phyloP scores from a whole-genome alignment of 129 eudicot genomes.

The Pulicaria dysenterica region DNA sequence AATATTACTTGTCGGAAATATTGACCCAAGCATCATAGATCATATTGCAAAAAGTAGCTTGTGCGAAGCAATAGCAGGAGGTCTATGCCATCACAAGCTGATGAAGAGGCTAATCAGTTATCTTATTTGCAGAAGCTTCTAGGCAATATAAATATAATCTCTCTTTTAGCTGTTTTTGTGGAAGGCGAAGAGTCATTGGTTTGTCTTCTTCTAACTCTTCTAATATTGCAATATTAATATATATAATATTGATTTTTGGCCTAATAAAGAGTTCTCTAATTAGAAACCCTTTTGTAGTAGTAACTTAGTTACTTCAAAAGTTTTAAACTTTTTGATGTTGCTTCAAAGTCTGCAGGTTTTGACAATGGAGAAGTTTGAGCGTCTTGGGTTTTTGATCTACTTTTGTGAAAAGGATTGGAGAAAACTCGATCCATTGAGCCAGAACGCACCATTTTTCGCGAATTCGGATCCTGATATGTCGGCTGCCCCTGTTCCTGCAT shows the following conservation, averaged over 20 bases:
- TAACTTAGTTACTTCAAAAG: conserved; percentile 9
- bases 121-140: conserved; percentile 88
- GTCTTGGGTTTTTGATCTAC: conserved; percentile 71
- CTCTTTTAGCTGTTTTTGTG: conserved; percentile 71
- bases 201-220: conserved; percentile 39
- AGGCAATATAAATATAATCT: conserved; percentile 73
- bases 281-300: not conserved
- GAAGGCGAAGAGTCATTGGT: conserved; percentile 89
- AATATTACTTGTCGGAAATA: not conserved
- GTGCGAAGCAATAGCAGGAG: conserved; percentile 93
- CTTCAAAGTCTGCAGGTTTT: conserved; percentile 64
- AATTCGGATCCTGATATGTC: conserved; percentile 99
- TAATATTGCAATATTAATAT: not conserved
- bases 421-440: conserved; percentile 73
- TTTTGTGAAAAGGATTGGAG: conserved; percentile 88
- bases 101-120: conserved; percentile 95
- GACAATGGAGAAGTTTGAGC: conserved; percentile 86
- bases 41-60: conserved; percentile 55
- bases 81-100: conserved; percentile 92
- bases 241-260: not conserved
- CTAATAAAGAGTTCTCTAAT: not conserved
- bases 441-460: conserved; percentile 91
- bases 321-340: conserved; percentile 30
- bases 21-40: conserved; percentile 21
- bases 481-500: conserved; percentile 86